phyloP scores from a whole-genome alignment of 1,284 basidiomycete genomes.

The Puccinia coronata region DNA sequence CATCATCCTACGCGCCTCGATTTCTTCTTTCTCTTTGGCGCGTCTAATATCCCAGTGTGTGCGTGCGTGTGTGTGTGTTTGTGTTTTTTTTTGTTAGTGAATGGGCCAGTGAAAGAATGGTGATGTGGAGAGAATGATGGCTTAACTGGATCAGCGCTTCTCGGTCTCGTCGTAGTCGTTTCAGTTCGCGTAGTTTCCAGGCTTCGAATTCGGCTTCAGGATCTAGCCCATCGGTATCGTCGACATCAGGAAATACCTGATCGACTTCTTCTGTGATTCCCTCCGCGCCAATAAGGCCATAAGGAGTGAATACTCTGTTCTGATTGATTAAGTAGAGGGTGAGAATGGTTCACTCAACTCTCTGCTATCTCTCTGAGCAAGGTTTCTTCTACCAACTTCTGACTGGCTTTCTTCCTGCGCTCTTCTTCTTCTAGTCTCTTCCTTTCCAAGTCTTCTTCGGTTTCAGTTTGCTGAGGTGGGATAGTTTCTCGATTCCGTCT shows the following conservation, averaged over 20 bases:
- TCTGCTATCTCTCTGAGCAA: slow-evolving; percentile 20
- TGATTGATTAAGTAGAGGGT: slow-evolving; percentile 10
- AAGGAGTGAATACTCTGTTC: not conserved
- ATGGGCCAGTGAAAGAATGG: not conserved
- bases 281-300: too few species aligned
- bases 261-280: slow-evolving; percentile 85
- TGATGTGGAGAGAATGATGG: not conserved
- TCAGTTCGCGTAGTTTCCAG: slow-evolving; percentile 90
- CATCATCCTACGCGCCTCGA: slow-evolving; percentile 83
- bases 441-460: slow-evolving; percentile 31
- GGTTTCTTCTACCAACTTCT: slow-evolving; percentile 37
- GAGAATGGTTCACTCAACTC: slow-evolving; percentile 38
- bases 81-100: not conserved
- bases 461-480: slow-evolving; percentile 44
- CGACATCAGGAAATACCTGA: slow-evolving; percentile 77
- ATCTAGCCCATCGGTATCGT: slow-evolving; percentile 92
- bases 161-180: slow-evolving; percentile 85
- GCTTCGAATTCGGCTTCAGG: slow-evolving; percentile 89
- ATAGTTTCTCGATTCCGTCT: slow-evolving; percentile 25
- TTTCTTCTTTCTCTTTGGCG: slow-evolving; percentile 81
- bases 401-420: slow-evolving; percentile 17
- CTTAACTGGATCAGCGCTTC: slow-evolving; percentile 67
- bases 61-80: not conserved
- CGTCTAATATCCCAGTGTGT: too few species aligned
- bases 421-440: slow-evolving; percentile 22